Evolutionary conservation across 1,139 yeast species (phyloP), one percentile per base, ranked within the genome.

Genomic region (Debaryomycetaceae sp.): DNA sequence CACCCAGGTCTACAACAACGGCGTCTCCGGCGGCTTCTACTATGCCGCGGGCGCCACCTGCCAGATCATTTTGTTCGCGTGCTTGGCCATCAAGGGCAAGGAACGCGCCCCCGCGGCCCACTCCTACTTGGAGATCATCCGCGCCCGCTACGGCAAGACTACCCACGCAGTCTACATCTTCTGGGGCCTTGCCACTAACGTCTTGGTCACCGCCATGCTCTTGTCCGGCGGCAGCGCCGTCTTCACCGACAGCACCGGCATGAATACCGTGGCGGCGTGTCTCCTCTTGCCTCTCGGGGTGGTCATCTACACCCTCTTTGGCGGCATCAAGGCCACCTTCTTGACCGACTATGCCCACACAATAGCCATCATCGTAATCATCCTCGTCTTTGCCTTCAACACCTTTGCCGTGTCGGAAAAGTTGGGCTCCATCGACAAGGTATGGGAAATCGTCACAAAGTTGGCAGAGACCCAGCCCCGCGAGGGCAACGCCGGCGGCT

Each of bases 271-370:
- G 16, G 95, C 95, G 11, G 82, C 86, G 2, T 74, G 85, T 53
- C 77, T 81, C 52, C 57, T 85, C 31, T 62, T 85, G 30, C 95
- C 95, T 3, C 56, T 85, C 19, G 93, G 94, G 38, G 93, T 82
- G 27, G 76, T 82, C 23, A 55, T 81, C 26, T 85, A 83, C 55
- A 85, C 95, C 3, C 55, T 83, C 32, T 79, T 81, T 41, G 95
- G 95, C 37, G 95, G 95, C 45, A 71, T 86, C 45, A 83, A 80
- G 51, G 93, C 95, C 16, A 85, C 95, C 4, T 82, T 85, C 53
- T 59, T 85, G 45, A 83, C 95, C 5, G 96, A 85, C 52, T 86
- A 80, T 48, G 72, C 76, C 32, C 95, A 85, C 54, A 85, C 74
- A 3, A 73, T 43, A 30, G 73, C 74, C 29, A 73, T 77, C 44